Conservation (phyloP, 345 rosid species). For the Triadica sebifera region DNA sequence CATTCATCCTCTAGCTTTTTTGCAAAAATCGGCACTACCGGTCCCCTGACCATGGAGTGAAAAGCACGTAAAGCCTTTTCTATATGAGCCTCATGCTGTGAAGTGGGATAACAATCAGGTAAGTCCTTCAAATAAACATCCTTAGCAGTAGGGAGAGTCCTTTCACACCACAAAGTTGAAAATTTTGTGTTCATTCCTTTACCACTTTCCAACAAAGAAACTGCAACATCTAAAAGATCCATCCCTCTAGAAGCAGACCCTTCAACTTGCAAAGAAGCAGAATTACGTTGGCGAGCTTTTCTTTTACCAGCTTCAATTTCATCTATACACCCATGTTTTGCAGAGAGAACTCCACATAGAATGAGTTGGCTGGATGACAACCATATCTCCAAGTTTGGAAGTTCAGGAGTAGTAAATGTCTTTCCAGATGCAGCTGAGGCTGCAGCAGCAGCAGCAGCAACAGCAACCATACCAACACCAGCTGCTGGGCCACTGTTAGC, state of each 20-base stretch:
- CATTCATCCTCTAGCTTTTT: constrained; percentile 74
- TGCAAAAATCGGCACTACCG: constrained; percentile 54
- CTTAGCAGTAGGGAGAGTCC: constrained; percentile 70
- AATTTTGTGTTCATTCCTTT: constrained; percentile 61
- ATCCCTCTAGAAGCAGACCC: constrained; percentile 38
- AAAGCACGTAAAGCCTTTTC: constrained; percentile 61
- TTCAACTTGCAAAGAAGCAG: constrained; percentile 40
- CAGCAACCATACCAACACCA: constrained; percentile 84
- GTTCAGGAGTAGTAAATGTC: constrained; percentile 48
- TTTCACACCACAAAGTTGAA: constrained; percentile 75
- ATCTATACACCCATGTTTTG: constrained; percentile 45
- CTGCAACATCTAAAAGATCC: constrained; percentile 58
- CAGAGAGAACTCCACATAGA: constrained; percentile 53
- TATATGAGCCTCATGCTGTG: constrained; percentile 61
- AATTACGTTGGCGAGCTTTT: constrained; percentile 52
- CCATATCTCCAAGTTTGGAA: constrained; percentile 68
- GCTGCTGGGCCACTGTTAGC: constrained; percentile 50
- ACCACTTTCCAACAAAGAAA: constrained; percentile 62
- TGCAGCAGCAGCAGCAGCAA: constrained; percentile 86
- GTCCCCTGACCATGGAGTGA: constrained; percentile 74
- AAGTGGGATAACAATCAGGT: constrained; percentile 71
- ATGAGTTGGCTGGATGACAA: constrained; percentile 56
- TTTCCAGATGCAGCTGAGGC: constrained; percentile 75
- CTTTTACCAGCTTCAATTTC: constrained; percentile 52
- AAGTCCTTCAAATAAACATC: constrained; percentile 66